Conservation (phyloP, 2,329 filamentous ascomycete species). For the Fusarium pininemorale region DNA sequence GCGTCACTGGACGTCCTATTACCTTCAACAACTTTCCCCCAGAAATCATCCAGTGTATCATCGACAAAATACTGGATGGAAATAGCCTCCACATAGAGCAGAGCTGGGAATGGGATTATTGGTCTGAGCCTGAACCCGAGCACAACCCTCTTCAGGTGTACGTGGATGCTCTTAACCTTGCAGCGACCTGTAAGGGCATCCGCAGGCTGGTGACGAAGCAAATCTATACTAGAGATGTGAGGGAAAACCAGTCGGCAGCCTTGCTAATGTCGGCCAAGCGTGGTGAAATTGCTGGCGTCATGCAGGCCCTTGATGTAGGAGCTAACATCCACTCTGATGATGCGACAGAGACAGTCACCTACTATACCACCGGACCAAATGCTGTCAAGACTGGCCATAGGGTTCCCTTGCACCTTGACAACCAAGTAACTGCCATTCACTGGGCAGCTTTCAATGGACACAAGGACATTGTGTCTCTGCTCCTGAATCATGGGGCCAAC, state of each 20-base stretch:
- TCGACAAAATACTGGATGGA: constrained; percentile 2
- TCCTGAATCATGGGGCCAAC: background rate
- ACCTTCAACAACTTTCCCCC: background rate
- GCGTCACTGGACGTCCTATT: background rate
- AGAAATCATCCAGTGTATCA: background rate
- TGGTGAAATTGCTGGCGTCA: background rate
- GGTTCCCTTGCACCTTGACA: background rate
- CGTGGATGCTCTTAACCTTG: constrained; percentile 1
- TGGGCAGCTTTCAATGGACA: background rate
- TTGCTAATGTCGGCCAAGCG: background rate
- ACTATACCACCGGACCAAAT: background rate
- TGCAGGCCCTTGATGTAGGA: background rate
- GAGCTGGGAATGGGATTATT: background rate
- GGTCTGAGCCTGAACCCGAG: background rate
- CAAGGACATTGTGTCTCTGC: background rate
- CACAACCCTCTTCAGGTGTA: background rate
- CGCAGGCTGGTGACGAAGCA: background rate
- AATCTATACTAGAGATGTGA: background rate
- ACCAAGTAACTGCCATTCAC: constrained; percentile 10
- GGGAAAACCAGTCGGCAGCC: background rate
- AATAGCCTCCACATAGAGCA: background rate
- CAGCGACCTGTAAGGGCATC: background rate
- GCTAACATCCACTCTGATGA: background rate
- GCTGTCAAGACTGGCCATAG: background rate
- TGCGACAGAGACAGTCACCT: background rate